These are phyloP conservation scores for Brassica cretica DNA, from an alignment of 345 rosid species.

Conservation along the genomic window DNA sequence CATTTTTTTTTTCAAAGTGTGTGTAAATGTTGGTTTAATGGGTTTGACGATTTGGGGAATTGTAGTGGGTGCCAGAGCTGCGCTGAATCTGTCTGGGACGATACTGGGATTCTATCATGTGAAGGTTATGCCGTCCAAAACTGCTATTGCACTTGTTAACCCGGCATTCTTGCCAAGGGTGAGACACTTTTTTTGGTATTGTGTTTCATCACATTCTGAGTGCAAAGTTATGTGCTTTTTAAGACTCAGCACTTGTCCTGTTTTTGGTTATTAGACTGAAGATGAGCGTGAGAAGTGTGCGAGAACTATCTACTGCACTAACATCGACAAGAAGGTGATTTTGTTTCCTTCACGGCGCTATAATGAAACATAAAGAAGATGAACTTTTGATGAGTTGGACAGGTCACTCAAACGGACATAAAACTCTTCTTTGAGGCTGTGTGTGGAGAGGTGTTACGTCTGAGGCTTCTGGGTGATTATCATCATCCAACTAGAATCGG, in stretches of 20 bases:
- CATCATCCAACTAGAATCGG: slow-evolving; percentile 83
- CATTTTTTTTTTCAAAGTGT: not conserved
- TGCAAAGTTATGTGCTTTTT: slow-evolving; percentile 4
- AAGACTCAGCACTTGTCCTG: slow-evolving; percentile 18
- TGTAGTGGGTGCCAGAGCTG: slow-evolving; percentile 75
- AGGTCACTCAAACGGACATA: slow-evolving; percentile 71
- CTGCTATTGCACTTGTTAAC: slow-evolving; percentile 96
- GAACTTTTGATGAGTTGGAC: slow-evolving; percentile 11
- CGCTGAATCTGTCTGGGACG: slow-evolving; percentile 73
- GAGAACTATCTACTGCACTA: slow-evolving; percentile 89
- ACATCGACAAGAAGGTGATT: slow-evolving; percentile 85
- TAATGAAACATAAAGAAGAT: not conserved
- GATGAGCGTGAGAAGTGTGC: slow-evolving; percentile 97
- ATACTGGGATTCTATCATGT: slow-evolving; percentile 92
- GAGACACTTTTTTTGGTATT: not conserved
- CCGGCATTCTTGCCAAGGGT: slow-evolving; percentile 95
- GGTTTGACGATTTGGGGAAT: slow-evolving; percentile 18
- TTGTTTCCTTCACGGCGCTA: not conserved
- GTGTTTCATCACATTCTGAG: not conserved
- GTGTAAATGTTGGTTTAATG: slow-evolving; percentile 2
- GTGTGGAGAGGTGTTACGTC: slow-evolving; percentile 80
- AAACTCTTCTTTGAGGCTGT: slow-evolving; percentile 65
- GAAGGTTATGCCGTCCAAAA: slow-evolving; percentile 86
- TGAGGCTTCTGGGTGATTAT: slow-evolving; percentile 74
- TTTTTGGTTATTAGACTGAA: slow-evolving; percentile 50